Base-by-base conservation (phyloP, 2,329 filamentous ascomycete species). In the Aspergillus thermomutatus region DNA sequence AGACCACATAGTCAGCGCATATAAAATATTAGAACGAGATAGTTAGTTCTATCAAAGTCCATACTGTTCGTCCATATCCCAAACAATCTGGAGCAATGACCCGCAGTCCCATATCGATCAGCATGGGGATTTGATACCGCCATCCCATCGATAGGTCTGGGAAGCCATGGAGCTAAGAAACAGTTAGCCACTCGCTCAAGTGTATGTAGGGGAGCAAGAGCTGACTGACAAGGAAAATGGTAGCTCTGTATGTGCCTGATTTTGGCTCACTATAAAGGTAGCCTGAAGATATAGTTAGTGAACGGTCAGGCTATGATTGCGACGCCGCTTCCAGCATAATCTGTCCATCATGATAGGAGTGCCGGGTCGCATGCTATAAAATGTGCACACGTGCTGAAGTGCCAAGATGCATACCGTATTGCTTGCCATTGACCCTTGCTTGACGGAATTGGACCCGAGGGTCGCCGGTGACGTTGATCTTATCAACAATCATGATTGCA, bases 1-100 rank as follows among this genome's bases (percentile, higher is more conserved):
- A 62, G 23, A 73, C 72, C 7, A 71, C 72, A 59, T 78, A 76
- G 72, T 80, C 58, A 49, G 17, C 17, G 43, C 26, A 34, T 23
- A 3, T 37, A 3, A 43, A 11, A 31, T 28, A 19, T 7, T 9
- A 31, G 6, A 21, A 9, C 7, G 5, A 4, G 53, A 23, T 11
- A 25, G 9, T 17, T 28, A 3, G 3, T 26, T 21, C 19, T 2
- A 48, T 34, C 21, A 26, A 41, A 31, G 52, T 27, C 6, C 49
- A 25, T 71, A 83, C 88, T 26, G 90, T 94, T 57, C 85, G 83
- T 26, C 89, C 90, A 72, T 94, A 97, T 60, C 93, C 93, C 65
- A 96, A 83, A 80, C 92, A 87, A 74, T 97, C 91, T 0, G 91
- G 89, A 10, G 86, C 90, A 25, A 97, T 85, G 54, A 96, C 91